Evolutionary conservation across 768 basidiomycete species (phyloP).

Genomic region (Boletus eberwhitei): DNA sequence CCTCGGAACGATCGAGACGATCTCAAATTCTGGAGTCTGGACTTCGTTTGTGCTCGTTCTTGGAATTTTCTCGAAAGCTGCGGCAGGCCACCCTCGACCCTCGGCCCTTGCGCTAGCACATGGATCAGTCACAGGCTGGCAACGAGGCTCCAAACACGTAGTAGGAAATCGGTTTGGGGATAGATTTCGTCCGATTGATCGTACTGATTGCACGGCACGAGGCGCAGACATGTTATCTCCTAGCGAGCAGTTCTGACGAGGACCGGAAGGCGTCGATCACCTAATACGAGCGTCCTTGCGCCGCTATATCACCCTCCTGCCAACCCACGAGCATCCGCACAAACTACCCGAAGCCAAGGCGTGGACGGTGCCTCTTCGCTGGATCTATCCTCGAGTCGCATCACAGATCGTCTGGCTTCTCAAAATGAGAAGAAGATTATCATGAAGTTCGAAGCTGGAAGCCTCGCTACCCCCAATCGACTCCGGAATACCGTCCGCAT

Average conservation of each 20-base stretch:
- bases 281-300: too few species aligned
- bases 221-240: neutral
- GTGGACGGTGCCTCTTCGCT: neutral
- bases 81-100: too few species aligned
- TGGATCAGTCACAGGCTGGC: neutral
- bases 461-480: neutral
- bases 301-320: too few species aligned
- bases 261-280: neutral
- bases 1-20: slow-evolving; percentile 3
- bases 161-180: neutral
- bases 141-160: neutral
- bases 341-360: neutral
- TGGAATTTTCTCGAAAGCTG: too few species aligned
- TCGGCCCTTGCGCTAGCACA: too few species aligned
- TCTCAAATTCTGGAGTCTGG: neutral
- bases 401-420: slow-evolving; percentile 14
- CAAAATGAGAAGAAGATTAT: slow-evolving; percentile 8
- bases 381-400: slow-evolving; percentile 13
- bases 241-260: too few species aligned
- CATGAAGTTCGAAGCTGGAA: neutral
- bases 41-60: neutral
- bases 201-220: neutral
- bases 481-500: neutral
- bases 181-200: slow-evolving; percentile 3
- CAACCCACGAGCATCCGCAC: neutral